phyloP scores from a whole-genome alignment of 73 alveolate genomes.

The Paramecium pentaurelia region DNA sequence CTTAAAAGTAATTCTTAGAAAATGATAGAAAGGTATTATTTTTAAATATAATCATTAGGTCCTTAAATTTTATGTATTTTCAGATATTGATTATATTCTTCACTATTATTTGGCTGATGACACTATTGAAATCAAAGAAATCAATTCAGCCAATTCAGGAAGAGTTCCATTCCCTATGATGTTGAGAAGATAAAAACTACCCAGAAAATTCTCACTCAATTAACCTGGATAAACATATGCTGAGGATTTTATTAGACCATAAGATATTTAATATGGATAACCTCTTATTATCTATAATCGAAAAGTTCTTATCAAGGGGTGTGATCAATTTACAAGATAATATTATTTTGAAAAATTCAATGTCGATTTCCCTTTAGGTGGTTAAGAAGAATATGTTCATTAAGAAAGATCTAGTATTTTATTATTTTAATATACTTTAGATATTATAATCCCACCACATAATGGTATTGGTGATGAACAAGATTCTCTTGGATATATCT shows the following conservation, averaged over 20 bases:
- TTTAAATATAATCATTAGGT: neutral
- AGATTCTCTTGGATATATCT: constrained; percentile 91
- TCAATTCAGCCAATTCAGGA: constrained; percentile 88
- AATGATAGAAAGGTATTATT: constrained; percentile 83
- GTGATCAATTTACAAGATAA: constrained; percentile 88
- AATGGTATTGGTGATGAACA: constrained; percentile 97
- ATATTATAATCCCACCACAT: constrained; percentile 88
- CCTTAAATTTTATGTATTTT: constrained; percentile 76
- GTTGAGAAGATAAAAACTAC: constrained; percentile 88
- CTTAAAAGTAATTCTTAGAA: constrained; percentile 90
- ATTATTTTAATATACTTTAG: constrained; percentile 1
- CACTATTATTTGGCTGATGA: constrained; percentile 96
- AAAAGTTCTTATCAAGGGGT: constrained; percentile 80
- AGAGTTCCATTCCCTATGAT: constrained; percentile 90
- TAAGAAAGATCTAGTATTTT: constrained; percentile 69
- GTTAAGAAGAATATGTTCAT: constrained; percentile 75
- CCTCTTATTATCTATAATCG: constrained; percentile 80
- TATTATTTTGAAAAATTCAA: constrained; percentile 75
- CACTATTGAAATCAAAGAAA: constrained; percentile 91
- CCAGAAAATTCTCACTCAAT: constrained; percentile 84
- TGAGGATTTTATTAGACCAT: constrained; percentile 78
- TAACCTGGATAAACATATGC: constrained; percentile 91
- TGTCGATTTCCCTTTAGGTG: constrained; percentile 87
- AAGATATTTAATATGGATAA: constrained; percentile 81
- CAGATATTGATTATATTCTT: constrained; percentile 80